Evolutionary conservation across 176 grass and related monocot species (phyloP).

Genomic region (Typha latifolia): DNA sequence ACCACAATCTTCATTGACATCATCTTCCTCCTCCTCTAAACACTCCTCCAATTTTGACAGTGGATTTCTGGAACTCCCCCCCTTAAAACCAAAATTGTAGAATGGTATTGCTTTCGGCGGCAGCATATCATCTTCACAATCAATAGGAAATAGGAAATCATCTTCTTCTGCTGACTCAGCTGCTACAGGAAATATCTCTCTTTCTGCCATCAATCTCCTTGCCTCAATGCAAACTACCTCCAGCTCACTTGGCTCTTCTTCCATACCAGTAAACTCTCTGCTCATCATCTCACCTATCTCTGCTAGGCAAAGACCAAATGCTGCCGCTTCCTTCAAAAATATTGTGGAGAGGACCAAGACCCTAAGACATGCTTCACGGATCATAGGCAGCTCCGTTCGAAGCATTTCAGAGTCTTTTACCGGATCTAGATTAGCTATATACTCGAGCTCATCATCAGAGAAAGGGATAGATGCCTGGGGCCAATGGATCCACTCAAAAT

Average conservation of each 20-base stretch:
- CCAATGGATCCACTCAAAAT: slow-evolving; percentile 98
- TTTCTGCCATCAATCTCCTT: slow-evolving; percentile 51
- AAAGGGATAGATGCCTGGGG: slow-evolving; percentile 86
- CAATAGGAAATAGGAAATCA: slow-evolving; percentile 61
- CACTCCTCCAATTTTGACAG: slow-evolving; percentile 62
- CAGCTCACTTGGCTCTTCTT: slow-evolving; percentile 91
- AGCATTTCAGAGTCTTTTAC: slow-evolving; percentile 59
- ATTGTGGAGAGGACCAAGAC: slow-evolving; percentile 76
- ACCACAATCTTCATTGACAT: slow-evolving; percentile 3
- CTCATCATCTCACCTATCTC: slow-evolving; percentile 99
- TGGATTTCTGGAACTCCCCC: slow-evolving; percentile 39
- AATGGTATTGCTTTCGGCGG: slow-evolving; percentile 34
- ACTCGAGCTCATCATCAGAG: slow-evolving; percentile 72
- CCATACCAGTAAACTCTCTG: slow-evolving; percentile 68
- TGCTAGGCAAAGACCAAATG: slow-evolving; percentile 54
- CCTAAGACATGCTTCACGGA: slow-evolving; percentile 66
- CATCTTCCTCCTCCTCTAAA: slow-evolving; percentile 41
- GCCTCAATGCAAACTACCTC: slow-evolving; percentile 76
- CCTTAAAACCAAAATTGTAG: slow-evolving; percentile 44
- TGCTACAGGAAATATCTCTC: slow-evolving; percentile 44
- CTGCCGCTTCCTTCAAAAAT: slow-evolving; percentile 76
- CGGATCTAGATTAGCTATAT: slow-evolving; percentile 68
- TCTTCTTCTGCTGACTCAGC: slow-evolving; percentile 53
- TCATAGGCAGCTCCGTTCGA: slow-evolving; percentile 62
- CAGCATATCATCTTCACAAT: slow-evolving; percentile 43